Evolutionary conservation across 768 basidiomycete genomes (phyloP).

Genomic region (Calocera viscosa): DNA sequence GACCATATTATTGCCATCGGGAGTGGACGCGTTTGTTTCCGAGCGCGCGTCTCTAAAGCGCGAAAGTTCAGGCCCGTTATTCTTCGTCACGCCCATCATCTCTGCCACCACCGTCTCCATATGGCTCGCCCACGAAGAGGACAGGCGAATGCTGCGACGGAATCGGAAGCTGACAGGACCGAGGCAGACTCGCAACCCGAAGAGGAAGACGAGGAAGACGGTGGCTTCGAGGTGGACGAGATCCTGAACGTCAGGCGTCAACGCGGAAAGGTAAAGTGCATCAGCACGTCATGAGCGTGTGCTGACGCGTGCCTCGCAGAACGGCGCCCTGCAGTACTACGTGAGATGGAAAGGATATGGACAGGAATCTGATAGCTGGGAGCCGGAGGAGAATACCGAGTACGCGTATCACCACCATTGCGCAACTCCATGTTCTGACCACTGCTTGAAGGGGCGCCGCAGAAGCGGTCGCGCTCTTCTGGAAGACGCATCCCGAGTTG

Average conservation of each 20-base stretch:
- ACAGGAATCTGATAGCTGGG: background rate
- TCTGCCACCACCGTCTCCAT: no score
- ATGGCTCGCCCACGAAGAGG: background rate
- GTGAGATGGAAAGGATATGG: background rate
- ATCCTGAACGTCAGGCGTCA: background rate
- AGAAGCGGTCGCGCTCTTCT: background rate
- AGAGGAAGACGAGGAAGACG: background rate
- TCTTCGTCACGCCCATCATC: no score
- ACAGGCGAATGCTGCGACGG: background rate
- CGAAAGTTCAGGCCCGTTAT: no score
- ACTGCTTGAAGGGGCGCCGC: background rate
- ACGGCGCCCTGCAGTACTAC: background rate
- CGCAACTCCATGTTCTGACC: background rate
- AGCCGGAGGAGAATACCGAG: background rate
- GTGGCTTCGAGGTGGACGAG: background rate
- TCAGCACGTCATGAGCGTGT: background rate
- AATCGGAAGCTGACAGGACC: background rate
- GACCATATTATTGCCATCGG: no score
- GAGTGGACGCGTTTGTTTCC: no score
- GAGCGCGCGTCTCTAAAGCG: no score
- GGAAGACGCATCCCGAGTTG: background rate
- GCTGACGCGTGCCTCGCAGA: background rate
- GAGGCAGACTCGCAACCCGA: background rate
- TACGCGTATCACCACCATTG: background rate
- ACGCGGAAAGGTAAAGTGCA: background rate